Evolutionary conservation across 257 asterid genomes (phyloP), one percentile per base, ranked within the genome.

Genomic region (Lycium ferocissimum): DNA sequence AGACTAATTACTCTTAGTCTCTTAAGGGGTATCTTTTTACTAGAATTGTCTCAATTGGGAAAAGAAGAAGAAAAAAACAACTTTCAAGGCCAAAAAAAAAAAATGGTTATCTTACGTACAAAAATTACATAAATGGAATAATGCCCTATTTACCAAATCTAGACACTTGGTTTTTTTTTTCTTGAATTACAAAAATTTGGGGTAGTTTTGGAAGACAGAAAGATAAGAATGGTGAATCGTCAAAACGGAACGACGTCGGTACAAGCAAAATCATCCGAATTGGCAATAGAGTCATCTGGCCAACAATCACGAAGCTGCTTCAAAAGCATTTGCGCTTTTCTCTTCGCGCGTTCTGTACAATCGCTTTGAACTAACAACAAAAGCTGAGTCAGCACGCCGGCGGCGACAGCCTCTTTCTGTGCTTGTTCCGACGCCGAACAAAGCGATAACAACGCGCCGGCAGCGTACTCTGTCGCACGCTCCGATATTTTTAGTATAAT

Each of bases 401-500:
- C 97, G 35, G 92, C 94, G 84, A 92, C 97, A 40, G 97, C 96
- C 38, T 94, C 98, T 0, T 83, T 58, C 85, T 92, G 93, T 1
- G 92, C 89, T 47, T 81, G 84, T 87, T 96, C 98, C 57, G 97
- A 93, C 20, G 91, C 90, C 38, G 98, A 93, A 89, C 97, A 96
- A 5, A 95, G 91, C 43, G 99, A 92, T 1, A 96, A 87, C 26
- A 96, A 91, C 13, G 98, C 97, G 0, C 99, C 98, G 73, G 98
- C 97, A 1, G 99, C 98, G 86, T 96, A 94, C 85, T 96, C 99
- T 56, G 98, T 96, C 17, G 99, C 99, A 5, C 98, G 94, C 37
- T 95, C 97, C 10, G 99, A 95, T 57, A 96, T 87, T 83, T 93
- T 94, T 76, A 95, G 66, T 0, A 96, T 95, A 0, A 88, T 91